These are phyloP conservation scores for Monascus purpureus DNA, from an alignment of 495 filamentous ascomycete species.

Conservation along the genomic window DNA sequence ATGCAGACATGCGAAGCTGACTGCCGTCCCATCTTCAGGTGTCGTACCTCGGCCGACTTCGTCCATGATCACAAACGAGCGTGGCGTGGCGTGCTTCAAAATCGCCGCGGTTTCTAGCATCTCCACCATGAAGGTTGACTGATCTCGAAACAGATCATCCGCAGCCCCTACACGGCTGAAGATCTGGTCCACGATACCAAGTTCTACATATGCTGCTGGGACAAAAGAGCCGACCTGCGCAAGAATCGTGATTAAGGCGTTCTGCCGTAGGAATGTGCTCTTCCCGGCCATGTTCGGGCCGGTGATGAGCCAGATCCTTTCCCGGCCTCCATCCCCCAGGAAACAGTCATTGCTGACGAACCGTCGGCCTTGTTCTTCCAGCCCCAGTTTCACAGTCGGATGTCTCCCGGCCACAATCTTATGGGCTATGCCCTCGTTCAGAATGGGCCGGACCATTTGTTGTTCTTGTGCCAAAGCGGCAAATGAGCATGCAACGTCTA, in stretches of 20 bases:
- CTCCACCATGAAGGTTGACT: slow-evolving; percentile 81
- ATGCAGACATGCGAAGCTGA: slow-evolving; percentile 77
- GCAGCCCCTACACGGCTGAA: slow-evolving; percentile 88
- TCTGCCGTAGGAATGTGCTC: slow-evolving; percentile 86
- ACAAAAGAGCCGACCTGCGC: slow-evolving; percentile 89
- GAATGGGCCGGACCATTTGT: slow-evolving; percentile 53
- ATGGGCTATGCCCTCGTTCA: slow-evolving; percentile 44
- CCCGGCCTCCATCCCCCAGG: slow-evolving; percentile 49
- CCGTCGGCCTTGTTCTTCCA: slow-evolving; percentile 62
- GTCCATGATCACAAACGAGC: slow-evolving; percentile 94
- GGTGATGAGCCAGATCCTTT: slow-evolving; percentile 77
- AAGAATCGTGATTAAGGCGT: slow-evolving; percentile 83
- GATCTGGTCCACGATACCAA: slow-evolving; percentile 82
- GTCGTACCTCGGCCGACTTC: slow-evolving; percentile 92
- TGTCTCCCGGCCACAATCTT: slow-evolving; percentile 75
- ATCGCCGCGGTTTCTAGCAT: slow-evolving; percentile 42
- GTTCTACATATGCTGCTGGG: slow-evolving; percentile 67
- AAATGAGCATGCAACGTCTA: slow-evolving; percentile 79
- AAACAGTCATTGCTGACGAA: slow-evolving; percentile 85
- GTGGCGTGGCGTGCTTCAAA: slow-evolving; percentile 34
- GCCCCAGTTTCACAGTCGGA: slow-evolving; percentile 71
- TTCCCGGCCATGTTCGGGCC: slow-evolving; percentile 99
- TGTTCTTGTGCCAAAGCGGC: slow-evolving; percentile 64
- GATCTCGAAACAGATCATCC: slow-evolving; percentile 80
- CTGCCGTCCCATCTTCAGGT: slow-evolving; percentile 75